Conservation (phyloP, 768 basidiomycete genomes). For the Leccinum aurantiacum region DNA sequence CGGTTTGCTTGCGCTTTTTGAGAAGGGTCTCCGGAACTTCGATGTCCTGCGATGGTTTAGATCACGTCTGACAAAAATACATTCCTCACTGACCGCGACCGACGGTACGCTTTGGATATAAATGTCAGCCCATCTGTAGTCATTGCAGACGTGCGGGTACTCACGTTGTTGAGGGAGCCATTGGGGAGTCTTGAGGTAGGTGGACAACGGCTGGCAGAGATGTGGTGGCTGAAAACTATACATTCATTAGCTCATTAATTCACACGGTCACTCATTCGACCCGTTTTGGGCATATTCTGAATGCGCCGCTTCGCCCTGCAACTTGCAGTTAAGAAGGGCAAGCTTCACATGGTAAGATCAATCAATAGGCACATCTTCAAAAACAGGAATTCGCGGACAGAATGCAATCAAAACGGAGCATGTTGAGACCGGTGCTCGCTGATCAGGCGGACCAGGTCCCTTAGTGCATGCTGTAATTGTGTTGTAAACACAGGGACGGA, state of each 20-base stretch:
- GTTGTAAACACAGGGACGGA: neutral
- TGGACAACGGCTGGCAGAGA: slow-evolving; percentile 13
- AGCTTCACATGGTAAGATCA: neutral
- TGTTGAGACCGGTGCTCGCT: neutral
- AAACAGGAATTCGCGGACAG: neutral
- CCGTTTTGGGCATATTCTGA: neutral
- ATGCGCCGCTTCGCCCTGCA: too few species aligned
- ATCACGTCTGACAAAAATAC: slow-evolving; percentile 4
- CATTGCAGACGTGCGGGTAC: slow-evolving; percentile 25
- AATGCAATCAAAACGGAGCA: neutral
- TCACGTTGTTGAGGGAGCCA: slow-evolving; percentile 56
- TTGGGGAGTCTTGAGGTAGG: slow-evolving; percentile 40
- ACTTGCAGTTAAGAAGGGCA: too few species aligned
- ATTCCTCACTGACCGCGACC: slow-evolving; percentile 41
- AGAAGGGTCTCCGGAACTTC: slow-evolving; percentile 99
- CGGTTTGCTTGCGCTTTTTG: slow-evolving; percentile 98
- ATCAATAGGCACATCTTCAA: neutral
- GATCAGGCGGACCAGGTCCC: neutral
- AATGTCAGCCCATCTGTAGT: slow-evolving; percentile 2
- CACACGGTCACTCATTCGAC: slow-evolving; percentile 16
- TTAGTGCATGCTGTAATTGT: slow-evolving; percentile 4
- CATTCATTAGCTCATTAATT: slow-evolving; percentile 32
- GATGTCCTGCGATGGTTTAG: slow-evolving; percentile 57
- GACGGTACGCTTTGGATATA: slow-evolving; percentile 41
- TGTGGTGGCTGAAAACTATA: slow-evolving; percentile 43